phyloP scores from a whole-genome alignment of 352 stramenopile species.

The Globisporangium orthogonon region DNA sequence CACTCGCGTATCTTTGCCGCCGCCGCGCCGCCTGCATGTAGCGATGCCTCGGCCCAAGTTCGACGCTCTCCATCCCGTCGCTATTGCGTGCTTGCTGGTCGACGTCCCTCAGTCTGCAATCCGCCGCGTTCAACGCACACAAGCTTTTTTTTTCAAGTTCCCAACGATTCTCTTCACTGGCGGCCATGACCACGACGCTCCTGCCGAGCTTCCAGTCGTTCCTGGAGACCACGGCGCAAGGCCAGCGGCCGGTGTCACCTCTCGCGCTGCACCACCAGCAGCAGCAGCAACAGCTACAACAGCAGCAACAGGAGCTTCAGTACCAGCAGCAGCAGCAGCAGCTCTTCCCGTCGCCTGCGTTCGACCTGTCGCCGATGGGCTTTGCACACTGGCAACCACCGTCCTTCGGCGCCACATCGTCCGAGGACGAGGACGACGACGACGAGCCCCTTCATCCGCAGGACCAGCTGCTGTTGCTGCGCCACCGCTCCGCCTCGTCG shows the following conservation, averaged over 20 bases:
- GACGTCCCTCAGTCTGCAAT: not conserved
- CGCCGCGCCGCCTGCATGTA: not conserved
- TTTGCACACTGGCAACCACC: slow-evolving; percentile 3
- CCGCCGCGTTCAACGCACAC: not conserved
- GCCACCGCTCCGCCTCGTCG: slow-evolving; percentile 4
- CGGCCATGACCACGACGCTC: slow-evolving; percentile 34
- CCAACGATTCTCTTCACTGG: not conserved
- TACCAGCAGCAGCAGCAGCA: not conserved
- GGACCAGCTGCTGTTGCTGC: slow-evolving; percentile 7
- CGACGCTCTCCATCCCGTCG: no score
- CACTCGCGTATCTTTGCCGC: slow-evolving; percentile 41
- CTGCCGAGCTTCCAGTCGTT: slow-evolving; percentile 57
- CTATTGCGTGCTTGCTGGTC: no score
- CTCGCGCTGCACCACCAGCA: slow-evolving; percentile 2
- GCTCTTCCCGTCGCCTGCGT: not conserved
- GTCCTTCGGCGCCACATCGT: slow-evolving; percentile 9
- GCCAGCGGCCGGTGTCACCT: slow-evolving; percentile 14
- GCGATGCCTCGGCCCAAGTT: no score
- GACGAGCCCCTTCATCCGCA: not conserved
- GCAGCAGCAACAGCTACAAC: slow-evolving; percentile 1
- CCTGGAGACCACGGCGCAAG: slow-evolving; percentile 29
- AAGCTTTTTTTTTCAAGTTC: not conserved
- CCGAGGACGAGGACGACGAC: slow-evolving; percentile 25
- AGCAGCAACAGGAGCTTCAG: not conserved
- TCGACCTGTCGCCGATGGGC: not conserved